Percentiles rank a stretch among this genome's conserved stretches.
phyloP scores from a whole-genome alignment of 129 eudicot species.

The Lactuca saligna region DNA sequence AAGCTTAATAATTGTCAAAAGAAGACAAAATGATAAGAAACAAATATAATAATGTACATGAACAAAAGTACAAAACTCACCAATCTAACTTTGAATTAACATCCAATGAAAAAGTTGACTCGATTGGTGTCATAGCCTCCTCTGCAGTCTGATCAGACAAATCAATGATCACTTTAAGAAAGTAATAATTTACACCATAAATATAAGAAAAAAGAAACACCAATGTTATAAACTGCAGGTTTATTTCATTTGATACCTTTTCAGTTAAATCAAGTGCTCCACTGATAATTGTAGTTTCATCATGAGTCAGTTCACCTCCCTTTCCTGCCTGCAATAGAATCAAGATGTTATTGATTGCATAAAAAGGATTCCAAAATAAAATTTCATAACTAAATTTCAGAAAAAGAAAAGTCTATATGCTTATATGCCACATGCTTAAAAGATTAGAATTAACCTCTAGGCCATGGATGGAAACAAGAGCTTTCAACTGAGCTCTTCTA shows the following conservation, averaged over 20 bases:
- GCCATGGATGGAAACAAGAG: constrained; percentile 93
- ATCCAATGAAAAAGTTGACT: constrained; percentile 95
- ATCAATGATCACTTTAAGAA: constrained; percentile 1
- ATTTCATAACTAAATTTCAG: not conserved
- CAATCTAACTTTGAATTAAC: constrained; percentile 91
- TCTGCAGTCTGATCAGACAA: constrained; percentile 74
- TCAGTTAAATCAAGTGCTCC: constrained; percentile 98
- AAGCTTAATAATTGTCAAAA: constrained; percentile 21
- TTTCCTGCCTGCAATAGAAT: constrained; percentile 73
- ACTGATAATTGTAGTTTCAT: constrained; percentile 94
- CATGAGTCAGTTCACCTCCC: constrained; percentile 98
- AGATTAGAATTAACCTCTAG: constrained; percentile 51
- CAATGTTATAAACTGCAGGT: no score
- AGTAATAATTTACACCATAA: not conserved
- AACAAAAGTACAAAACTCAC: constrained; percentile 41
- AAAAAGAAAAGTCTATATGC: not conserved
- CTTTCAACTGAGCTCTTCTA: constrained; percentile 94
- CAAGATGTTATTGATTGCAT: constrained; percentile 10
- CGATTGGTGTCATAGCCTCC: constrained; percentile 98
- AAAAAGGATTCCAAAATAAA: not conserved
- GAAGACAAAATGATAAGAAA: constrained; percentile 11
- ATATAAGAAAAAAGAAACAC: not conserved
- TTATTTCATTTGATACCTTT: constrained; percentile 52
- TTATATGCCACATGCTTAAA: constrained; percentile 1
- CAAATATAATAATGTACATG: constrained; percentile 7